Evolutionary conservation across 371 early-diverging fungal genomes (phyloP).

Genomic region (Rhizopus arrhizus): DNA sequence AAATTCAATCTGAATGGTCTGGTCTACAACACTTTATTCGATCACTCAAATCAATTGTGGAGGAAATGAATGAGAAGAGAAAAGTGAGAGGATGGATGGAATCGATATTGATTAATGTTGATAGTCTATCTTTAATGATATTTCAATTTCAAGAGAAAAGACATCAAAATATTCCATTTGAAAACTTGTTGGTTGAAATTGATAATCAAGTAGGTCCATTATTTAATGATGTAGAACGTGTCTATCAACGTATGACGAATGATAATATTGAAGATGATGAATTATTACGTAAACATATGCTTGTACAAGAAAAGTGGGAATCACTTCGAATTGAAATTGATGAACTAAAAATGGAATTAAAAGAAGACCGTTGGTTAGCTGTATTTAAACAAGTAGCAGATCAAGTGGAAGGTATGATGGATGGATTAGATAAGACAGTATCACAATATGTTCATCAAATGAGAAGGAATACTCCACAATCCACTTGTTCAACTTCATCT

Average conservation of each 20-base stretch:
- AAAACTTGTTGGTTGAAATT: constrained; percentile 52
- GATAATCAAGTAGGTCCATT: constrained; percentile 59
- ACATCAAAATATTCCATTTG: constrained; percentile 19
- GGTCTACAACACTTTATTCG: constrained; percentile 47
- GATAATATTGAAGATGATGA: constrained; percentile 33
- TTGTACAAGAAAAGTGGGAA: constrained; percentile 54
- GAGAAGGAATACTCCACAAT: background rate
- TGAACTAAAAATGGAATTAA: constrained; percentile 58
- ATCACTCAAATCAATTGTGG: constrained; percentile 32
- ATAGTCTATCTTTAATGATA: constrained; percentile 43
- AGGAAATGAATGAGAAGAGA: constrained; percentile 23
- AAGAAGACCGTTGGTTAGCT: constrained; percentile 63
- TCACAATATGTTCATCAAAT: constrained; percentile 45
- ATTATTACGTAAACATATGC: constrained; percentile 41
- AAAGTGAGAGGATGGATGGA: constrained; percentile 31
- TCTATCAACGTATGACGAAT: constrained; percentile 55
- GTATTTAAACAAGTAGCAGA: constrained; percentile 62
- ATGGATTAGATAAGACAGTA: constrained; percentile 59
- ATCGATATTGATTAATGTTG: constrained; percentile 35
- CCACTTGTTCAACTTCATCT: constrained; percentile 14
- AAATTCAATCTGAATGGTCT: constrained; percentile 54
- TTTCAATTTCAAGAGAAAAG: constrained; percentile 49
- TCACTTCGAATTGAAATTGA: constrained; percentile 46
- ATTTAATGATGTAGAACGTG: constrained; percentile 53
- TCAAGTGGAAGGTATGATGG: constrained; percentile 65